Evolutionary conservation across 1,284 basidiomycete species (phyloP).

Genomic region (Pisolithus thermaeus): DNA sequence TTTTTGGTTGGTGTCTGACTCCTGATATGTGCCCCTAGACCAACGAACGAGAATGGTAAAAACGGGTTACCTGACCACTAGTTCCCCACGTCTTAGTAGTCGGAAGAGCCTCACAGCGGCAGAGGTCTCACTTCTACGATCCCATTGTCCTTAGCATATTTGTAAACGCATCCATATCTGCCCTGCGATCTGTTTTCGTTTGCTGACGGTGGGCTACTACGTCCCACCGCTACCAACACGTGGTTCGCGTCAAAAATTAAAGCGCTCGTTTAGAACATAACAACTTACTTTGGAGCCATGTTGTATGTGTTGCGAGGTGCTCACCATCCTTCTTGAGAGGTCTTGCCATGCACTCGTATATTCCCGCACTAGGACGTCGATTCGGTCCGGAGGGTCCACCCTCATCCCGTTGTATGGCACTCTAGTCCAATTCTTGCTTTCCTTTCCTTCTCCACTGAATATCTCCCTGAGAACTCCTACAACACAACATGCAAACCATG

Average conservation of each 20-base stretch:
- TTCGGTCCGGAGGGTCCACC: conserved; percentile 5
- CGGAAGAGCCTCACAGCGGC: no score
- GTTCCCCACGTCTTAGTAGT: no score
- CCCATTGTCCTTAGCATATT: conserved; percentile 13
- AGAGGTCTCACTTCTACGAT: neutral
- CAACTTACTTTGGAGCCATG: conserved; percentile 1
- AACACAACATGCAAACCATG: conserved; percentile 13
- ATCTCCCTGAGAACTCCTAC: conserved; percentile 7
- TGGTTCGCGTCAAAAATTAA: neutral
- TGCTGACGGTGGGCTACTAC: neutral
- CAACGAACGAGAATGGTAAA: no score
- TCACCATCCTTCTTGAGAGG: conserved; percentile 5
- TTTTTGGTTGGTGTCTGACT: no score
- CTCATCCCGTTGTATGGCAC: conserved; percentile 10
- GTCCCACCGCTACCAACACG: neutral
- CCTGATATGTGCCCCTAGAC: no score
- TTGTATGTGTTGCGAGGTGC: neutral
- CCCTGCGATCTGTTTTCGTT: conserved; percentile 3
- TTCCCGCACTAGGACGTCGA: conserved; percentile 4
- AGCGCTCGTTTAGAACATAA: neutral
- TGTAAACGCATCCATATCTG: conserved; percentile 4
- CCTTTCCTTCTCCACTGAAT: conserved; percentile 8
- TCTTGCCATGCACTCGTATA: conserved; percentile 11
- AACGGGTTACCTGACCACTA: no score
- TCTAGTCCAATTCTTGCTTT: conserved; percentile 9